Evolutionary conservation across 805 yeast genomes (phyloP), one percentile per base, ranked within the genome.

Genomic region (Cyberlindnera mycetangii): DNA sequence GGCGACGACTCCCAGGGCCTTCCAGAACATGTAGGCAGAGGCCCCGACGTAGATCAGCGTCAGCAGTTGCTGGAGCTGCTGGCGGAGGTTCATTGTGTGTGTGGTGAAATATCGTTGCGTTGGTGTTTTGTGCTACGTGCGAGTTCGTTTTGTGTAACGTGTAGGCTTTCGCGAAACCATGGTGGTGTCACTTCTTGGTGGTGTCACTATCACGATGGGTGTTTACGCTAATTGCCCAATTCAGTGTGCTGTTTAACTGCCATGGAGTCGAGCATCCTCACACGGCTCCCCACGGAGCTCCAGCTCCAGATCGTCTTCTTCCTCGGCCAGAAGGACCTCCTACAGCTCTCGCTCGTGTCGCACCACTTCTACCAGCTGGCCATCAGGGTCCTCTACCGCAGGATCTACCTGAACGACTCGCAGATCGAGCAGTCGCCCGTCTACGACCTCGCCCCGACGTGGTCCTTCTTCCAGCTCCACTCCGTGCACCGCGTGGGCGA

Each of bases 1-100:
- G 10, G 97, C 75, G 1, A 81, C 70, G 4, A 92, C 70, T 1
- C 89, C 79, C 14, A 92, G 71, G 0, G 86, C 78, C 60, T 88
- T 89, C 96, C 97, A 93, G 48, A 88, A 79, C 77, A 93, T 85
- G 65, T 81, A 93, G 1, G 98, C 96, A 0, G 95, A 81, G 10
- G 96, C 77, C 46, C 89, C 75, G 35, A 89, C 90, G 70, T 87
- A 81, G 14, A 87, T 79, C 57, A 93, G 71, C 52, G 79, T 79
- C 44, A 92, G 74, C 30, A 79, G 71, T 62, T 87, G 89, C n/a
- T 75, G 59, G 50, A 82, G 65, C 58, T 81, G 82, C 44, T 71
- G 71, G 59, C 86, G 75, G 37, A 82, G 58, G 55, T 81, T 79
- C 85, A 81, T 81, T n/a, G 12, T 30, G 37, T 35, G 15, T 8